Conservation (phyloP, 176 grass and related monocot genomes). For the Musa schizocarpa region DNA sequence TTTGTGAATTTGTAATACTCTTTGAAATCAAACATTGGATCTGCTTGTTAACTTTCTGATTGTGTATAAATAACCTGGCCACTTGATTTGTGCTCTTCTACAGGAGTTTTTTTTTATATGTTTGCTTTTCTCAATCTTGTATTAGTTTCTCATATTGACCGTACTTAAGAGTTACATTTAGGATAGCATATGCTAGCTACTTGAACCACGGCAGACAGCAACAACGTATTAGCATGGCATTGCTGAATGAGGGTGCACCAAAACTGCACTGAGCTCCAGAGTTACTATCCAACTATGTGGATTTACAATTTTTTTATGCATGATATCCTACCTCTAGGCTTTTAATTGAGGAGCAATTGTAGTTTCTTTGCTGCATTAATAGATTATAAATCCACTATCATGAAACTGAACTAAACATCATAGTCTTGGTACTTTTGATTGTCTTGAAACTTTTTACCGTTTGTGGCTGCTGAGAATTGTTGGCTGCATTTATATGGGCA, state of each 20-base stretch:
- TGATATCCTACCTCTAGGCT: background rate
- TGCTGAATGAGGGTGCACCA: background rate
- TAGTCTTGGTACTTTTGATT: too few relatives aligned
- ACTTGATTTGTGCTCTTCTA: background rate
- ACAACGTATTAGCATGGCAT: background rate
- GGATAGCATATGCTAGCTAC: background rate
- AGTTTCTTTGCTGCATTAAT: too few relatives aligned
- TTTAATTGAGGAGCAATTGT: background rate
- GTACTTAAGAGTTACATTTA: background rate
- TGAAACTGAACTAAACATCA: background rate
- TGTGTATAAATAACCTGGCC: background rate
- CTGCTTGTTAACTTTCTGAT: background rate
- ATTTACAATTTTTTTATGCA: too few relatives aligned
- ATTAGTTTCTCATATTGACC: background rate
- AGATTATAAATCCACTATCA: background rate
- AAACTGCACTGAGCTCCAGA: background rate
- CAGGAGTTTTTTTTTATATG: background rate
- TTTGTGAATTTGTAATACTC: background rate
- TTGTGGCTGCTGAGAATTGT: background rate
- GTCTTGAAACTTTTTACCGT: background rate
- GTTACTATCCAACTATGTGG: too few relatives aligned
- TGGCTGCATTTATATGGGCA: background rate
- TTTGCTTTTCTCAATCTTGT: background rate
- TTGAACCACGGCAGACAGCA: background rate
- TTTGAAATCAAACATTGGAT: background rate